Evolutionary conservation across 108 stramenopile genomes (phyloP), one percentile per base, ranked within the genome.

Genomic region (Cylindrotheca fusiformis): DNA sequence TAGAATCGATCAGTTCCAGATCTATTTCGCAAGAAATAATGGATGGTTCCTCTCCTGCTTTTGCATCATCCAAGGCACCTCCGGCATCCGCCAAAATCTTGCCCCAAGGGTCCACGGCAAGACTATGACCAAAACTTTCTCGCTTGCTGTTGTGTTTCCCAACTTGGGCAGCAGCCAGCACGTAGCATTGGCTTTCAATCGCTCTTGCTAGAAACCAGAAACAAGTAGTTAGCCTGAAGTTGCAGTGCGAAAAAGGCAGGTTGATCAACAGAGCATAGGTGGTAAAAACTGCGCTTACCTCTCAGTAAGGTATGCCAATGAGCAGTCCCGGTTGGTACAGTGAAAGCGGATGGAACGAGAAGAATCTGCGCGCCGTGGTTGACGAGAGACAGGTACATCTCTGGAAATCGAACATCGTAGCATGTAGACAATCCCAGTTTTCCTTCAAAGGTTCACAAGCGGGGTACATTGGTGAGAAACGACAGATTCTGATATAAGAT

Each of bases 321-420:
- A 0, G 97, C 97, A 12, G 63, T 63, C 4, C 98, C 98, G n/a
- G 98, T 99, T 8, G 94, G 93, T 1, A 95, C 85, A 2, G 96
- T 99, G 68, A 99, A 99, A 14, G 98, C 98, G 14, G 81, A 79
- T 12, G 98, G 98, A 12, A 91, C 80, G 58, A 97, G 72, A 24
- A 99, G 32, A 33, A 97, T 68, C 59, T 97, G 71, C 0, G 90
- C 91, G 14, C 91, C 91, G 24, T 72, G 46, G 31, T 72, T 52
- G 2, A 85, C 79, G 2, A 97, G 60, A 14, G 68, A 52, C 3
- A 61, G 65, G 68, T 91, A 96, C 68, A 93, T 74, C 77, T 92
- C 93, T 4, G 95, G 94, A 75, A 99, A 99, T 47, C 98, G 90
- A 52, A 97, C 49, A 65, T 99, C 98, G 68, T 97, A 99, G 76